Conservation (phyloP, 495 filamentous ascomycete genomes). For the Xylaria venustula region DNA sequence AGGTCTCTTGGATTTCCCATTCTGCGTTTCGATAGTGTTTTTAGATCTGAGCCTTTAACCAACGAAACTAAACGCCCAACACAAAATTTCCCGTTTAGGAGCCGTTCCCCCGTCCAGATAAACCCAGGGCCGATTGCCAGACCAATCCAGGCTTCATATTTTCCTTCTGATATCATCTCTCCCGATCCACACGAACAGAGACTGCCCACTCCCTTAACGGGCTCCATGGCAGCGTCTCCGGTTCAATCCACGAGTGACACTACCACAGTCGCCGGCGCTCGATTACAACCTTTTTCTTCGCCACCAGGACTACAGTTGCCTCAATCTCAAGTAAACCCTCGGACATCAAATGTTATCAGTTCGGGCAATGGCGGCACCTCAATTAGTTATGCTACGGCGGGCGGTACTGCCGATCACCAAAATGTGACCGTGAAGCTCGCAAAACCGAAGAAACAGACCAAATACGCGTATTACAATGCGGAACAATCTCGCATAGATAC, state of each 20-base stretch:
- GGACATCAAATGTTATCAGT: slow-evolving; percentile 24
- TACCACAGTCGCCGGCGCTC: background rate
- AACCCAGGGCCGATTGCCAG: slow-evolving; percentile 28
- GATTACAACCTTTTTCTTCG: slow-evolving; percentile 4
- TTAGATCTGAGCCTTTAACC: slow-evolving; percentile 27
- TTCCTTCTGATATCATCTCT: slow-evolving; percentile 5
- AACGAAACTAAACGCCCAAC: slow-evolving; percentile 26
- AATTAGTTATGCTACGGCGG: slow-evolving; percentile 32
- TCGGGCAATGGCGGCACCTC: slow-evolving; percentile 34
- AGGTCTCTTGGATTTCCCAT: slow-evolving; percentile 29
- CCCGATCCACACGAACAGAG: slow-evolving; percentile 21
- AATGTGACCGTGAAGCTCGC: slow-evolving; percentile 33
- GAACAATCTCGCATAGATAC: slow-evolving; percentile 28
- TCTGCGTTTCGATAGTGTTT: slow-evolving; percentile 31
- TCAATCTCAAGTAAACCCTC: slow-evolving; percentile 20
- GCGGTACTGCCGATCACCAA: slow-evolving; percentile 27
- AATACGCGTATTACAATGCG: slow-evolving; percentile 25
- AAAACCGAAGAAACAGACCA: slow-evolving; percentile 30
- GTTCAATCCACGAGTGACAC: slow-evolving; percentile 12
- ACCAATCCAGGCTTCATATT: slow-evolving; percentile 18
- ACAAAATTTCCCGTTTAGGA: slow-evolving; percentile 10
- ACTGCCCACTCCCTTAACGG: slow-evolving; percentile 14
- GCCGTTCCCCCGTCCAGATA: slow-evolving; percentile 19
- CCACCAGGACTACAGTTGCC: background rate
- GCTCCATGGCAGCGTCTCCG: slow-evolving; percentile 23